A percentile compares a stretch with the other conserved stretches of the same genome.
phyloP scores from a whole-genome alignment of 306 rosid species.

The Elaeagnus macrophylla region DNA sequence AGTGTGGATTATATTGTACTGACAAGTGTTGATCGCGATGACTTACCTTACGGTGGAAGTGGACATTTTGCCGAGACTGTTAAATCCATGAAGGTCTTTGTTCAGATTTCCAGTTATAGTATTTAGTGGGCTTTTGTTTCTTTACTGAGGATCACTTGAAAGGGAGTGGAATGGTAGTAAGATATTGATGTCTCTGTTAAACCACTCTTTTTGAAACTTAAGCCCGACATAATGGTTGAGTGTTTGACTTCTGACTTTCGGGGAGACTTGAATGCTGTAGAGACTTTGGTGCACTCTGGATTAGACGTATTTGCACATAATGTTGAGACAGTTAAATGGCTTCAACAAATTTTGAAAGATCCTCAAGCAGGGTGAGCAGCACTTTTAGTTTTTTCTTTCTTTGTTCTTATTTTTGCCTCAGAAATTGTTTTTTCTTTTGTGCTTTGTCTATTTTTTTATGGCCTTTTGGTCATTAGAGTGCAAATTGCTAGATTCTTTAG shows the following conservation, averaged over 20 bases:
- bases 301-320: conserved; percentile 97
- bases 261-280: conserved; percentile 74
- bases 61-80: conserved; percentile 91
- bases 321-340: conserved; percentile 88
- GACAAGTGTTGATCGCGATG: conserved; percentile 96
- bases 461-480: not conserved
- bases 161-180: not conserved
- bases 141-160: not conserved
- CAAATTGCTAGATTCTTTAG: no score
- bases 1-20: conserved; percentile 85
- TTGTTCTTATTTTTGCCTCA: not conserved
- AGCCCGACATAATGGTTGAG: conserved; percentile 90
- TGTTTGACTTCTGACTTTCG: conserved; percentile 95
- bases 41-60: conserved; percentile 97
- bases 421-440: not conserved
- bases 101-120: conserved; percentile 9
- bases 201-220: conserved; percentile 34
- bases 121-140: conserved; percentile 7
- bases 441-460: not conserved
- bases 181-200: not conserved
- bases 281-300: conserved; percentile 68
- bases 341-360: conserved; percentile 87
- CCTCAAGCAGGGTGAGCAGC: conserved; percentile 89
- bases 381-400: conserved; percentile 4
- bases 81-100: conserved; percentile 70